These are phyloP conservation scores for Talaromyces funiculosus DNA, from an alignment of 2,329 filamentous ascomycete species.

Conservation along the genomic window DNA sequence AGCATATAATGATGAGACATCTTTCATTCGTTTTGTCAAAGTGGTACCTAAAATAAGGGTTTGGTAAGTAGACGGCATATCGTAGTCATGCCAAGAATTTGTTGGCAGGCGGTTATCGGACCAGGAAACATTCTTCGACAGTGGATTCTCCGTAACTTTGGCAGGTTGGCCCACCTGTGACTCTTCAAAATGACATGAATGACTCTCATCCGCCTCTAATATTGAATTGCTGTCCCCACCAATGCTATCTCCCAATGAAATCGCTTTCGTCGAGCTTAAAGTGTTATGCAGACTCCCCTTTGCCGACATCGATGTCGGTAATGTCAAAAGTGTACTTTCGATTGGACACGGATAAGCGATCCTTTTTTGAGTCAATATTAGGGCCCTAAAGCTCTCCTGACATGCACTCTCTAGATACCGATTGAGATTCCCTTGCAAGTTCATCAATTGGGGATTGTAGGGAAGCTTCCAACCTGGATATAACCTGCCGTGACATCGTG, in stretches of 20 bases:
- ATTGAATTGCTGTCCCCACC: background rate
- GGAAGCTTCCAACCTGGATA: constrained; percentile 15
- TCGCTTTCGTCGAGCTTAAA: background rate
- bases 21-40: background rate
- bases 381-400: constrained; percentile 7
- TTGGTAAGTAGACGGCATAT: background rate
- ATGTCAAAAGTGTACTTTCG: constrained; percentile 19
- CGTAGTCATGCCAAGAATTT: background rate
- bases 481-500: constrained; percentile 18
- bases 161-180: background rate
- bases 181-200: background rate
- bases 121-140: background rate
- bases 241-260: background rate
- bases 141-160: background rate
- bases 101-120: background rate
- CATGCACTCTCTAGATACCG: constrained; percentile 6
- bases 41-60: background rate
- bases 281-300: background rate
- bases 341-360: constrained; percentile 15
- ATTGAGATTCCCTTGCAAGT: constrained; percentile 14
- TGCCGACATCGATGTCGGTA: constrained; percentile 16
- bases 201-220: background rate
- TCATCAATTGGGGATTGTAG: constrained; percentile 8
- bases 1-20: background rate
- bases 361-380: constrained; percentile 11